Conservation (phyloP, 2,329 filamentous ascomycete genomes). For the Sporothrix dimorphospora region DNA sequence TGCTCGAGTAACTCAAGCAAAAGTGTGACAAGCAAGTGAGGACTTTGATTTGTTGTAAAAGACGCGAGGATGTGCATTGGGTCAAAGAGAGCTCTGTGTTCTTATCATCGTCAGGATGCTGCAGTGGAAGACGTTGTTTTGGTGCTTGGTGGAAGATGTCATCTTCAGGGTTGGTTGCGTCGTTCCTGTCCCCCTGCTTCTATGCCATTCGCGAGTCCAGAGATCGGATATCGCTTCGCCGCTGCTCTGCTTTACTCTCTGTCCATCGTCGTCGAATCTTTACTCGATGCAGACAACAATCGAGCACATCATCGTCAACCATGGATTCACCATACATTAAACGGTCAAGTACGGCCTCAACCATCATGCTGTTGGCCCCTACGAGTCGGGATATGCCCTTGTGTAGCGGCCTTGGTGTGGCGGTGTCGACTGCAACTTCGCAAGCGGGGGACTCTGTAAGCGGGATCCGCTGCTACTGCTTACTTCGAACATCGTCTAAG, state of each 20-base stretch:
- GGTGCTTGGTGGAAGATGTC: neutral
- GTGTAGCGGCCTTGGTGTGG: too few species aligned
- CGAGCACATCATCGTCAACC: neutral
- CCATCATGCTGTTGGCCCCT: too few species aligned
- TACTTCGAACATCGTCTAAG: too few species aligned
- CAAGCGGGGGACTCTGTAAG: too few species aligned
- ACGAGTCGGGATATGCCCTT: too few species aligned
- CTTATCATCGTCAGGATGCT: neutral
- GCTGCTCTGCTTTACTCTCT: neutral
- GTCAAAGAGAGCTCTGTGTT: too few species aligned
- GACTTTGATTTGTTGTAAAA: neutral
- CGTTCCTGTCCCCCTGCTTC: neutral
- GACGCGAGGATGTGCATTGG: too few species aligned
- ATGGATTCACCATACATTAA: too few species aligned
- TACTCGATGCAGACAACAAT: neutral
- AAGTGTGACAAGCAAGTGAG: neutral
- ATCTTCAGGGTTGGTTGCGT: neutral
- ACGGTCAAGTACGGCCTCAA: too few species aligned
- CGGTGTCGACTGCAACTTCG: too few species aligned
- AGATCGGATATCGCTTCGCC: slow-evolving; percentile 3
- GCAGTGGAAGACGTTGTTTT: neutral
- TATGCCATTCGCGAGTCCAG: neutral
- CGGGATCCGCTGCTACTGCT: too few species aligned
- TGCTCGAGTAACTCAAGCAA: neutral
- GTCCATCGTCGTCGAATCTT: too few species aligned